These are phyloP conservation scores for Sclerotinia spermophila DNA, from an alignment of 2,329 filamentous ascomycete species.

Conservation along the genomic window DNA sequence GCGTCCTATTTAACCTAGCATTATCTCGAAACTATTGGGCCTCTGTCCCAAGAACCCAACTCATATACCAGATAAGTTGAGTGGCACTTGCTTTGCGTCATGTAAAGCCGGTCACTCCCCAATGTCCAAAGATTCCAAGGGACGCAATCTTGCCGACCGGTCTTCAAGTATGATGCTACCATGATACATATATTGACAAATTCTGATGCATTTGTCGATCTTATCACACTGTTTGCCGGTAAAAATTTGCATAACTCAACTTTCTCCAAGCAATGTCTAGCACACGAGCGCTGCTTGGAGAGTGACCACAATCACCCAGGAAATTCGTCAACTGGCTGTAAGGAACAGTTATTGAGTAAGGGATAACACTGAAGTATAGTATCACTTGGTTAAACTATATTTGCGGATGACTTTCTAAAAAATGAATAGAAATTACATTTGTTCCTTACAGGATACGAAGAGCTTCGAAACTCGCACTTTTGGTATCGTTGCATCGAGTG, in stretches of 20 bases:
- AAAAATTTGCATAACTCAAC: too few relatives aligned
- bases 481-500: background rate
- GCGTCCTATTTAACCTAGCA: too few relatives aligned
- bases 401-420: background rate
- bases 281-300: background rate
- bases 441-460: background rate
- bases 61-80: too few relatives aligned
- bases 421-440: background rate
- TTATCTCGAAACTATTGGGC: too few relatives aligned
- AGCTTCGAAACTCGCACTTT: background rate
- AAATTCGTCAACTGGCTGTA: accelerated
- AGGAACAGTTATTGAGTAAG: background rate
- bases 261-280: too few relatives aligned
- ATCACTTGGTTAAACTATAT: background rate
- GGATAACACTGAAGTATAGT: background rate
- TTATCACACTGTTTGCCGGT: too few relatives aligned
- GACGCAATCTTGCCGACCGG: too few relatives aligned
- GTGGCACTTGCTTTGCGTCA: too few relatives aligned
- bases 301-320: background rate
- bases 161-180: background rate
- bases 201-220: background rate
- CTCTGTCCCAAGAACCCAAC: too few relatives aligned
- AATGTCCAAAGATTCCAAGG: too few relatives aligned
- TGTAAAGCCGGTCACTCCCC: too few relatives aligned
- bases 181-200: background rate